A percentile compares a stretch with the other conserved stretches of the same genome.
phyloP scores from a whole-genome alignment of 1,284 basidiomycete species.

The Ganoderma leucocontextum region DNA sequence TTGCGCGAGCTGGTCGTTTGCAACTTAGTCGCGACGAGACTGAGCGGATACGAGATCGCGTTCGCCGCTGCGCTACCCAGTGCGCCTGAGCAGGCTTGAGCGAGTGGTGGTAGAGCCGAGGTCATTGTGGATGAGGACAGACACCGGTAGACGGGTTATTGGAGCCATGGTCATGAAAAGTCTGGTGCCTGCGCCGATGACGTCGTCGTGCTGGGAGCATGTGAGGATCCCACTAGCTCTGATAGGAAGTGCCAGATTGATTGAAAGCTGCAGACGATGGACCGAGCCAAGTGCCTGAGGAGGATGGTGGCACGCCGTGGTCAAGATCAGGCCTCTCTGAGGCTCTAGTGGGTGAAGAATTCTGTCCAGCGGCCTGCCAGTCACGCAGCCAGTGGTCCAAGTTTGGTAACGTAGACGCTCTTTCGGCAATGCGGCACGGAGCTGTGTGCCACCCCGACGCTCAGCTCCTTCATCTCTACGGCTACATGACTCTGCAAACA shows the following conservation, averaged over 20 bases:
- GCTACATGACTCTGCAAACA: too few species aligned
- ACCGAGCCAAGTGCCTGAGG: background rate
- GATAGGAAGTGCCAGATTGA: too few species aligned
- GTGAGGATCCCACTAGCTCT: too few species aligned
- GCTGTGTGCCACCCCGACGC: too few species aligned
- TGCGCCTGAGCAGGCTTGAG: conserved; percentile 64
- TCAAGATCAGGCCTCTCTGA: background rate
- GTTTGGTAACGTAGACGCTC: background rate
- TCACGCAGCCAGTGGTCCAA: too few species aligned
- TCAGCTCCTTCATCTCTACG: too few species aligned
- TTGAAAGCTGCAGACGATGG: too few species aligned
- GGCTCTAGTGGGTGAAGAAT: too few species aligned
- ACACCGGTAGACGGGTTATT: background rate
- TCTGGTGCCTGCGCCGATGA: background rate
- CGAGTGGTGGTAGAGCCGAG: conserved; percentile 61
- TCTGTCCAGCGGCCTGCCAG: background rate
- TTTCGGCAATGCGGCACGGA: too few species aligned
- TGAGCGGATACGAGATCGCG: conserved; percentile 60
- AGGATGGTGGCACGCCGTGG: background rate
- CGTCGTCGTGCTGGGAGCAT: background rate
- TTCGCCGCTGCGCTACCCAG: conserved; percentile 63
- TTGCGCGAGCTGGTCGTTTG: conserved; percentile 46
- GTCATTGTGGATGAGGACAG: conserved; percentile 48
- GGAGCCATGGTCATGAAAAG: conserved; percentile 6
- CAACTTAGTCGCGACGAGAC: conserved; percentile 57